A percentile compares a stretch with the other conserved stretches of the same genome.
These are phyloP conservation scores for Silene uniflora DNA, from an alignment of 148 eudicot species.

Conservation along the genomic window DNA sequence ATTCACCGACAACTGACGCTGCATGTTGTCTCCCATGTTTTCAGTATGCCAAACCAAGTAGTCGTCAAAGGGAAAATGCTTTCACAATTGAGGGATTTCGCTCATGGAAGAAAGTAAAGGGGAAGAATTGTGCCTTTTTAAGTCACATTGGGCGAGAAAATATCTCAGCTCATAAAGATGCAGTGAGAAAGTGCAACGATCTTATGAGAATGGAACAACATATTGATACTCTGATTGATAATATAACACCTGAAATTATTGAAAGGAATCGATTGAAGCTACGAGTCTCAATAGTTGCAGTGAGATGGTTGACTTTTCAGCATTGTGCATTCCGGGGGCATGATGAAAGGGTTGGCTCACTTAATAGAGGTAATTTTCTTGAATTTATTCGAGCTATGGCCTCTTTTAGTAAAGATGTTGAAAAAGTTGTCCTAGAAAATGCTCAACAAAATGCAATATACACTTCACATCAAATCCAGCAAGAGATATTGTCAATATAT, in stretches of 20 bases:
- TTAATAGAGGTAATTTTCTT: too few relatives aligned
- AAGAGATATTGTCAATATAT: too few relatives aligned
- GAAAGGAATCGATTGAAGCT: not conserved
- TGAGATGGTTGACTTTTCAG: not conserved
- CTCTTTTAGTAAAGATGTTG: too few relatives aligned
- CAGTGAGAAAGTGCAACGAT: not conserved
- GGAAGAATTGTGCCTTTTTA: not conserved
- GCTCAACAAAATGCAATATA: too few relatives aligned
- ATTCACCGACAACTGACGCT: constrained; percentile 15
- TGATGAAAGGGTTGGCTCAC: too few relatives aligned
- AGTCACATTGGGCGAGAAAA: not conserved
- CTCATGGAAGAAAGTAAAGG: too few relatives aligned
- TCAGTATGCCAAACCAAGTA: constrained; percentile 2
- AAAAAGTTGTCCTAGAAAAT: too few relatives aligned
- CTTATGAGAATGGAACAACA: not conserved
- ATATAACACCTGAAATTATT: not conserved
- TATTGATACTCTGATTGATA: not conserved
- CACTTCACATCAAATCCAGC: too few relatives aligned
- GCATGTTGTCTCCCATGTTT: constrained; percentile 10
- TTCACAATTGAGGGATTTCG: too few relatives aligned
- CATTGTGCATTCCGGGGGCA: not conserved
- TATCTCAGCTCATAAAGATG: not conserved
- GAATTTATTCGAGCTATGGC: too few relatives aligned
- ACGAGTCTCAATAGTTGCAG: not conserved
- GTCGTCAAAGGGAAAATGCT: too few relatives aligned